These are phyloP conservation scores for Solanum medicagineum DNA, from an alignment of 257 asterid species.

Conservation along the genomic window DNA sequence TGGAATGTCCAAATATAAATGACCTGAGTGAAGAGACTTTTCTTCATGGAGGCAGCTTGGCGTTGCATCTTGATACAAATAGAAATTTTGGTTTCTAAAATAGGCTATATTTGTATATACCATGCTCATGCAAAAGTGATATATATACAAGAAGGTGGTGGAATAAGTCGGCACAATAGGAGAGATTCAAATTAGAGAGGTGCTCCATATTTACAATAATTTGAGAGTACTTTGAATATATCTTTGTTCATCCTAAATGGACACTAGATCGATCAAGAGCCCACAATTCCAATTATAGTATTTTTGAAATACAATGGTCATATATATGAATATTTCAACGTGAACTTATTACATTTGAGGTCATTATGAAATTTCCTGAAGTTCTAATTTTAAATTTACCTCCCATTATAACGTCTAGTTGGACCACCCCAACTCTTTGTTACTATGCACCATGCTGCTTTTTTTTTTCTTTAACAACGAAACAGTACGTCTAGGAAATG, in stretches of 20 bases:
- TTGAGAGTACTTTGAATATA: background rate
- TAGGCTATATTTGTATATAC: background rate
- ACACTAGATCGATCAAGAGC: background rate
- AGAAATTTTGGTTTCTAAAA: background rate
- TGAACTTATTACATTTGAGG: background rate
- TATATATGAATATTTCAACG: too few relatives aligned
- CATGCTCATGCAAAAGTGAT: background rate
- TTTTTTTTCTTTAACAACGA: background rate
- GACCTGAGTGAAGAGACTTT: constrained; percentile 54
- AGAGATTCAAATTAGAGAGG: background rate
- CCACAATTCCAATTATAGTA: background rate
- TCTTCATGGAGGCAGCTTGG: constrained; percentile 44
- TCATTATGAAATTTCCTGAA: background rate
- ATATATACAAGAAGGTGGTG: background rate
- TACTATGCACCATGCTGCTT: background rate
- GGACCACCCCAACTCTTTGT: too few relatives aligned
- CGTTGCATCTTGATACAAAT: constrained; percentile 7
- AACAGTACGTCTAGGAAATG: background rate
- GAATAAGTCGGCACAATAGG: background rate
- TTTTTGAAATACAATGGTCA: background rate
- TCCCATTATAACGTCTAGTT: background rate
- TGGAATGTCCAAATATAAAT: background rate
- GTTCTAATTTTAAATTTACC: background rate
- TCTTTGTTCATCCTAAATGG: background rate
- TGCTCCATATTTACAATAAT: background rate